phyloP scores from a whole-genome alignment of 2,329 filamentous ascomycete genomes.

The Cytospora piceae region DNA sequence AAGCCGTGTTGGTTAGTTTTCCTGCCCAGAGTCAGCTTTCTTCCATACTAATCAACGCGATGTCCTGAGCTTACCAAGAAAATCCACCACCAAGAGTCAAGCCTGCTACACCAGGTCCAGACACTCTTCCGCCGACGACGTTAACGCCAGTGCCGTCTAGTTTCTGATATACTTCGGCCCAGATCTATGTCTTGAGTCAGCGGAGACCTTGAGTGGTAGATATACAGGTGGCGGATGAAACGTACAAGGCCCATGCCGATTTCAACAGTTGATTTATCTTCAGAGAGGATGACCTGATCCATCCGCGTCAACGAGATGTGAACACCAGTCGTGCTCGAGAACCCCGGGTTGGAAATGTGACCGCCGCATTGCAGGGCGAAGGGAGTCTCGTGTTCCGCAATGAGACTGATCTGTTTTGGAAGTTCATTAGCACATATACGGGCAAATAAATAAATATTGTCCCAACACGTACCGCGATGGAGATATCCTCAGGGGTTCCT shows the following conservation, averaged over 20 bases:
- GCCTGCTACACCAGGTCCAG: conserved; percentile 36
- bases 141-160: conserved; percentile 33
- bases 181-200: conserved; percentile 28
- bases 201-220: background rate
- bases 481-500: conserved; percentile 34
- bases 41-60: background rate
- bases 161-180: conserved; percentile 34
- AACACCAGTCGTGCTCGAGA: conserved; percentile 36
- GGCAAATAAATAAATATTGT: no score
- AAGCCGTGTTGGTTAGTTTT: conserved; percentile 38
- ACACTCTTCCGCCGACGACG: conserved; percentile 36
- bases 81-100: conserved; percentile 37
- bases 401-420: conserved; percentile 21
- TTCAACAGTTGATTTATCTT: conserved; percentile 32
- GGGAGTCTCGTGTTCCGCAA: conserved; percentile 32
- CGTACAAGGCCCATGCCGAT: conserved; percentile 34
- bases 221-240: background rate
- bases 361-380: conserved; percentile 37
- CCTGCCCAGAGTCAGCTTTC: conserved; percentile 21
- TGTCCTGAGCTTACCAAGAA: conserved; percentile 33
- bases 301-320: conserved; percentile 34
- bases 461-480: conserved; percentile 30
- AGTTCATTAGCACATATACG: background rate
- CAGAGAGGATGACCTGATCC: conserved; percentile 32
- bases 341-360: conserved; percentile 36